Conservation (phyloP, 2,329 filamentous ascomycete species). For the Pseudonectria buxi region DNA sequence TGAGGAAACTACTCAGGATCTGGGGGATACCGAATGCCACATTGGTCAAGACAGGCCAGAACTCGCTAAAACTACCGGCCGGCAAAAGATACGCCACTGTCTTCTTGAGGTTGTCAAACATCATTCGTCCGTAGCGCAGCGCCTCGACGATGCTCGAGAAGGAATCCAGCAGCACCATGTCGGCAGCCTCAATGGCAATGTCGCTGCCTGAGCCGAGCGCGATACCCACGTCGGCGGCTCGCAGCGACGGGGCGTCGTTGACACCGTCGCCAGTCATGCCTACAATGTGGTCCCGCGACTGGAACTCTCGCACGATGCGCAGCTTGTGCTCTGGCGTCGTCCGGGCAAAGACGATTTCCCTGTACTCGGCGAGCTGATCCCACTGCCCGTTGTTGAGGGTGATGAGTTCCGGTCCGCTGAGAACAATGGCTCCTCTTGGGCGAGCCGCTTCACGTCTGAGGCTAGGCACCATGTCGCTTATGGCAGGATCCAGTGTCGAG, state of each 20-base stretch:
- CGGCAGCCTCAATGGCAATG: conserved; percentile 73
- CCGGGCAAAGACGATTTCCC: conserved; percentile 67
- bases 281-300: conserved; percentile 57
- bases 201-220: conserved; percentile 76
- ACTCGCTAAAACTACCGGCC: conserved; percentile 67
- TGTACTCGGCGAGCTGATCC: conserved; percentile 56
- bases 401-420: conserved; percentile 60
- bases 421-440: conserved; percentile 45
- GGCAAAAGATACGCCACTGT: conserved; percentile 63
- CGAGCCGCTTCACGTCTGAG: conserved; percentile 4
- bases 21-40: conserved; percentile 67
- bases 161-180: conserved; percentile 73
- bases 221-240: conserved; percentile 75
- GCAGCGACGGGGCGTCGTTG: conserved; percentile 77
- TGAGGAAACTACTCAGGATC: conserved; percentile 65
- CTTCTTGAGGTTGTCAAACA: conserved; percentile 78
- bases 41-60: conserved; percentile 69
- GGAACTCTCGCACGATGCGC: conserved; percentile 70
- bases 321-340: conserved; percentile 76
- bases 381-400: conserved; percentile 62
- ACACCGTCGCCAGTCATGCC: conserved; percentile 85
- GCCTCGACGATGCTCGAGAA: conserved; percentile 68
- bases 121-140: conserved; percentile 63
- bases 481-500: conserved; percentile 4
- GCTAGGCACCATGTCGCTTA: conserved; percentile 3